Conservation (phyloP, 306 rosid genomes). For the Inga oerstediana region DNA sequence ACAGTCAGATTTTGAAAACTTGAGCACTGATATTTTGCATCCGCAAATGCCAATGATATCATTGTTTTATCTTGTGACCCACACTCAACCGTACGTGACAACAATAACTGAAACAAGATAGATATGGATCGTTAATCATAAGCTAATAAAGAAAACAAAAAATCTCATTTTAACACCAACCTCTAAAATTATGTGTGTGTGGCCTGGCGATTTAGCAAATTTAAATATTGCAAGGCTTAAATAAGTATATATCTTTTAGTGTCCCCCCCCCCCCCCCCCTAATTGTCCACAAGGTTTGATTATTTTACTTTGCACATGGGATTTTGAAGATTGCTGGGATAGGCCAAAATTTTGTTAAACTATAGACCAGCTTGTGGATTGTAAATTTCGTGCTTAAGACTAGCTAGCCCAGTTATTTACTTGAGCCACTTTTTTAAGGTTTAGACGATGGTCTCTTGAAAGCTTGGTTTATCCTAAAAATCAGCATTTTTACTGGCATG, state of each 20-base stretch:
- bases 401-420: too few species aligned
- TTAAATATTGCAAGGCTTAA: background rate
- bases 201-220: background rate
- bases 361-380: background rate
- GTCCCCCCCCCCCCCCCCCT: rapidly evolving
- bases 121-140: background rate
- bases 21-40: background rate
- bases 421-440: background rate
- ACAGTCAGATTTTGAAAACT: too few species aligned
- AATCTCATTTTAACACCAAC: background rate
- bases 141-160: background rate
- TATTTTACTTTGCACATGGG: background rate
- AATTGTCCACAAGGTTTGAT: background rate
- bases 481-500: too few species aligned
- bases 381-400: too few species aligned
- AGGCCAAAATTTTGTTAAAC: background rate
- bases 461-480: too few species aligned
- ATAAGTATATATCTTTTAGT: too few species aligned
- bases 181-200: background rate
- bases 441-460: background rate
- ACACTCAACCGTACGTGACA: background rate
- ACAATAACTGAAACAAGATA: background rate
- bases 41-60: background rate
- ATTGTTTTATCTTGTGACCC: background rate
- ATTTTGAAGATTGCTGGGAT: background rate